Conservation (phyloP, 148 eudicot genomes). For the Rhododendron ferrugineum region DNA sequence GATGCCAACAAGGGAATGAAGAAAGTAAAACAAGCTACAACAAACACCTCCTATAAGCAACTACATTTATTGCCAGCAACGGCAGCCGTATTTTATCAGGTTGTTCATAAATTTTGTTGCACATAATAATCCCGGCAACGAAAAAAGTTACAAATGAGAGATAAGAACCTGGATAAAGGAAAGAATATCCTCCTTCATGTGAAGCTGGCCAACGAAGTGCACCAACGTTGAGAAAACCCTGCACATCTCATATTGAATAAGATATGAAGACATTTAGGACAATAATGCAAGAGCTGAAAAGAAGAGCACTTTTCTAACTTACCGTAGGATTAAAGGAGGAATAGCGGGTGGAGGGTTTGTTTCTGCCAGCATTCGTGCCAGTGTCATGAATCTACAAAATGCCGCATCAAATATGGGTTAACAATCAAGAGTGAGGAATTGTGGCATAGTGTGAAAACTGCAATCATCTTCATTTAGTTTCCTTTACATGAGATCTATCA, state of each 20-base stretch:
- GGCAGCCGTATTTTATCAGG: neutral
- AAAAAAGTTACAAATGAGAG: neutral
- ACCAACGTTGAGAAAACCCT: conserved; percentile 53
- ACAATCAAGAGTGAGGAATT: neutral
- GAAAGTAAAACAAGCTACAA: neutral
- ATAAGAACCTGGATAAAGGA: conserved; percentile 44
- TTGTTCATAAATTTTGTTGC: neutral
- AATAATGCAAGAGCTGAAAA: neutral
- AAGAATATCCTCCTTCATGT: conserved; percentile 48
- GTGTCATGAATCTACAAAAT: conserved; percentile 49
- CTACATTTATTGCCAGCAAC: neutral
- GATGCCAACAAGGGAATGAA: neutral
- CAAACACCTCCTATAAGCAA: neutral
- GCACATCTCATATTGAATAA: conserved; percentile 22
- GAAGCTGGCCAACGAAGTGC: conserved; percentile 43
- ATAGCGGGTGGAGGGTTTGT: conserved; percentile 18
- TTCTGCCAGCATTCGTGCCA: conserved; percentile 24
- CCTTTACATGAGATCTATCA: neutral
- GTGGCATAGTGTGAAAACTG: neutral
- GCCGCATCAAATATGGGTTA: conserved; percentile 2
- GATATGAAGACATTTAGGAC: neutral
- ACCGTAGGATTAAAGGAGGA: conserved; percentile 41
- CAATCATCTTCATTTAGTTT: neutral
- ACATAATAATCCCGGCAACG: neutral
- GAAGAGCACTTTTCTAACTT: conserved; percentile 3